phyloP scores from a whole-genome alignment of 2,329 filamentous ascomycete genomes.

The Emmonsia crescens region DNA sequence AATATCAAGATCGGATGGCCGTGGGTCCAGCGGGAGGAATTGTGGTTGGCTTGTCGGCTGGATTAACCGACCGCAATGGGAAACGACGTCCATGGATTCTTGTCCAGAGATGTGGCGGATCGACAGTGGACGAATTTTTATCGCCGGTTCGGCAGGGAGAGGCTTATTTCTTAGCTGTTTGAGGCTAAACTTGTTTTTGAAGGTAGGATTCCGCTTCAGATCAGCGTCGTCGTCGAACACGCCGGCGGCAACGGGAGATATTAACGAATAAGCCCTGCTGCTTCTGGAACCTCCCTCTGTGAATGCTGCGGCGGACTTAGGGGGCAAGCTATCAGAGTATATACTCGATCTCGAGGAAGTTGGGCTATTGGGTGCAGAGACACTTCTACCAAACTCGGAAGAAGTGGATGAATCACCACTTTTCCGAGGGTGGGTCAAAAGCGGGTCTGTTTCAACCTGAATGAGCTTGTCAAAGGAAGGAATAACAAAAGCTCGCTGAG shows the following conservation, averaged over 20 bases:
- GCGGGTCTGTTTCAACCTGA: conserved; percentile 1
- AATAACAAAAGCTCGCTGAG: conserved; percentile 11
- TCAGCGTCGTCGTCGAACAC: conserved; percentile 25
- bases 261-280: conserved; percentile 15
- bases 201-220: conserved; percentile 11
- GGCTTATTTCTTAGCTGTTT: conserved; percentile 30
- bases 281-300: not conserved
- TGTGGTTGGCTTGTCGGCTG: not conserved
- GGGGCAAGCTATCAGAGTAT: not conserved
- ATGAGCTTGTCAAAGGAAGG: not conserved
- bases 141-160: conserved; percentile 28
- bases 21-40: conserved; percentile 13
- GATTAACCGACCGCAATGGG: conserved; percentile 1
- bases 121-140: conserved; percentile 21
- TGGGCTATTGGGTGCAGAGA: not conserved
- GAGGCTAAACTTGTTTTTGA: conserved; percentile 17
- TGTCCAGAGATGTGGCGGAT: conserved; percentile 15
- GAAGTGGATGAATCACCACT: conserved; percentile 1
- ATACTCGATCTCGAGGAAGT: conserved; percentile 3
- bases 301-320: not conserved
- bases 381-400: not conserved
- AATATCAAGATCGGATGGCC: conserved; percentile 16
- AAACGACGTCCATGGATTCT: conserved; percentile 1
- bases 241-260: conserved; percentile 16
- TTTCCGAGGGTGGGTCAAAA: not conserved